Percentiles rank a stretch among this genome's conserved stretches.
phyloP scores from a whole-genome alignment of 202 grass and related monocot species.

The Elaeis oleifera region DNA sequence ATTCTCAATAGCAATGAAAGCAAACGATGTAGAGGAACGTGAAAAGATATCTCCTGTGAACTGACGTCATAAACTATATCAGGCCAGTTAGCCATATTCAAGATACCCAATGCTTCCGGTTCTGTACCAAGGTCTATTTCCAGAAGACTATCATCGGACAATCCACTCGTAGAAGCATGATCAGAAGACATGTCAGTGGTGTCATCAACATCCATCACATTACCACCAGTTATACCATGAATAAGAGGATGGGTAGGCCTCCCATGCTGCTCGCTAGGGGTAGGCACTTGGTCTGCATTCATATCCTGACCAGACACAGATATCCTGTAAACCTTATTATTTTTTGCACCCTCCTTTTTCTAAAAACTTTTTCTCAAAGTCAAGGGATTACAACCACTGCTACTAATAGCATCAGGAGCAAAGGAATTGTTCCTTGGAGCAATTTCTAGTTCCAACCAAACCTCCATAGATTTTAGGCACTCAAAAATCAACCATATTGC shows the following conservation, averaged over 20 bases:
- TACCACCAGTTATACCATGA: conserved; percentile 5
- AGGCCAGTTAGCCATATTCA: conserved; percentile 56
- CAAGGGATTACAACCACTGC: conserved; percentile 27
- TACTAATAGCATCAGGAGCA: conserved; percentile 34
- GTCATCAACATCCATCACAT: conserved; percentile 10
- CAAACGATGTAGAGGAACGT: conserved; percentile 92
- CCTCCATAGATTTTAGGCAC: conserved; percentile 75
- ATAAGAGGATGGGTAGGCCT: conserved; percentile 17
- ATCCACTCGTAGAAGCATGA: conserved; percentile 37
- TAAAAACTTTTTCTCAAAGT: conserved; percentile 43
- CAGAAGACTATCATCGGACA: conserved; percentile 58
- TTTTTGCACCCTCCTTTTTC: conserved; percentile 27
- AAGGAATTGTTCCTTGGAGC: conserved; percentile 36
- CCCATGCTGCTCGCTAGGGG: conserved; percentile 20
- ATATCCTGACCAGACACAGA: conserved; percentile 13
- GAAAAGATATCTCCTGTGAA: conserved; percentile 94
- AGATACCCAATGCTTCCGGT: conserved; percentile 53
- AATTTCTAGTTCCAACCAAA: conserved; percentile 57
- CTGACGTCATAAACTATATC: conserved; percentile 79
- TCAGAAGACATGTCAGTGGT: conserved; percentile 24
- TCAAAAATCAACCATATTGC: conserved; percentile 57
- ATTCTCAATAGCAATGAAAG: conserved; percentile 77
- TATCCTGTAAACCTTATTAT: conserved; percentile 19
- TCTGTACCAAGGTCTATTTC: conserved; percentile 49
- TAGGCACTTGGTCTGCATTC: conserved; percentile 20